Percentiles rank a stretch among this genome's conserved stretches.
These are phyloP conservation scores for Symbiodinium pilosum DNA, from an alignment of 73 alveolate genomes.

Conservation along the genomic window DNA sequence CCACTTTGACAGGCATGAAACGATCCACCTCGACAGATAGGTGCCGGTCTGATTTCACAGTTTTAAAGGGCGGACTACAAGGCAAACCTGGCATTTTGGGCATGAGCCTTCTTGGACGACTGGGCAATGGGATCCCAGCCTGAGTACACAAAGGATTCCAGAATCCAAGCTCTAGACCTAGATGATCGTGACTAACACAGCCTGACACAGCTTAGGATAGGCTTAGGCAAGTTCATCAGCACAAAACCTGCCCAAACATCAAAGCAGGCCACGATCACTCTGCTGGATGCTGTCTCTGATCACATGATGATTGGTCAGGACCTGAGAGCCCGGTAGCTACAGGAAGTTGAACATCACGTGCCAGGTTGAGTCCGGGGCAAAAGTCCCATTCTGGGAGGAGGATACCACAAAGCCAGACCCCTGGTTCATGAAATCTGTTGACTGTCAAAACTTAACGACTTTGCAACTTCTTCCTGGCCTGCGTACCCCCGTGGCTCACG, in stretches of 20 bases:
- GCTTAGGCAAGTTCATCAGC: no score
- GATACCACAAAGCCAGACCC: constrained; percentile 59
- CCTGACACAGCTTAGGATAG: no score
- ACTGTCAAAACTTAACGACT: neutral
- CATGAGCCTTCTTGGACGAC: constrained; percentile 61
- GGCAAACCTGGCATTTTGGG: no score
- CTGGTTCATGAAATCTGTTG: neutral
- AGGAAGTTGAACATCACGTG: neutral
- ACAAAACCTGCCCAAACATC: no score
- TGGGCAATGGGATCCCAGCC: constrained; percentile 73
- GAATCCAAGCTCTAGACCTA: no score
- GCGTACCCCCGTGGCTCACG: neutral
- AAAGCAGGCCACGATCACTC: neutral
- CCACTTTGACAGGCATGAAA: constrained; percentile 19
- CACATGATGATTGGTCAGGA: constrained; percentile 57
- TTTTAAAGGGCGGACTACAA: no score
- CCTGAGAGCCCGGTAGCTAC: neutral
- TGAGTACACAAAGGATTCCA: neutral
- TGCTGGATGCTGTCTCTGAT: constrained; percentile 80
- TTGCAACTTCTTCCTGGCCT: neutral
- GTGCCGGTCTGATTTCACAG: neutral
- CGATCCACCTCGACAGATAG: neutral
- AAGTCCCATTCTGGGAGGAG: constrained; percentile 50
- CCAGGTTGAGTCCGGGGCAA: neutral
- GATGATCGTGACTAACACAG: no score